Conservation (phyloP, 1,139 yeast species). For the Suhomyces bribrorum region DNA sequence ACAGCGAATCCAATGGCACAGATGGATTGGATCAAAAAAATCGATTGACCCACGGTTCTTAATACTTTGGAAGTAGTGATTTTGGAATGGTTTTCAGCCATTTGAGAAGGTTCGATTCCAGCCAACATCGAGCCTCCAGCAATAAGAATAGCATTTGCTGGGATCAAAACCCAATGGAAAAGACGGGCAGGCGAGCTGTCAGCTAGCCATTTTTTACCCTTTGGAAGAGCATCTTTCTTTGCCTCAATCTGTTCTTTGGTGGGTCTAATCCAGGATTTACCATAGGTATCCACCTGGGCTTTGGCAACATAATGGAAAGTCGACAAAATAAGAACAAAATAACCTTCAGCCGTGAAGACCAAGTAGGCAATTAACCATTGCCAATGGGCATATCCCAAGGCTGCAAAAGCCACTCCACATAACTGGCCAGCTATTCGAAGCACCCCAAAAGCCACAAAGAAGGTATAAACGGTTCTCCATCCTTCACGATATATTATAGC, state of each 20-base stretch:
- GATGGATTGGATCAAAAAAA: constrained; percentile 29
- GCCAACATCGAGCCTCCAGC: constrained; percentile 38
- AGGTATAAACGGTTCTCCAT: constrained; percentile 22
- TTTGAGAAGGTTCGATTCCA: constrained; percentile 20
- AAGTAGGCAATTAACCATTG: constrained; percentile 42
- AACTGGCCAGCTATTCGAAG: constrained; percentile 38
- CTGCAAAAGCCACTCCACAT: constrained; percentile 38
- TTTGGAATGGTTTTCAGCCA: constrained; percentile 10
- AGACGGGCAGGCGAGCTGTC: constrained; percentile 10
- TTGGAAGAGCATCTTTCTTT: constrained; percentile 1
- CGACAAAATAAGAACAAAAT: constrained; percentile 34
- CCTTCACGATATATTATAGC: constrained; percentile 24
- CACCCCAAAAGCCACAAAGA: constrained; percentile 31
- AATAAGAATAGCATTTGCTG: constrained; percentile 37
- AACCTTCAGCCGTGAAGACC: constrained; percentile 43
- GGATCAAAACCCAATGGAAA: constrained; percentile 30
- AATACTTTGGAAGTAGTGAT: constrained; percentile 27
- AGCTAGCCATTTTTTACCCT: background rate
- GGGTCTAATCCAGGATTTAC: constrained; percentile 22
- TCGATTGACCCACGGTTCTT: constrained; percentile 35
- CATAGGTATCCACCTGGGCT: constrained; percentile 24
- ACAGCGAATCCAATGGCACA: constrained; percentile 21
- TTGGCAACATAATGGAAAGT: constrained; percentile 28
- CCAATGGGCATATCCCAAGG: constrained; percentile 27
- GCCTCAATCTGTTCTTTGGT: constrained; percentile 13